Evolutionary conservation across 441 rosid genomes (phyloP), one percentile per base, ranked within the genome.

Genomic region (Eruca vesicaria): DNA sequence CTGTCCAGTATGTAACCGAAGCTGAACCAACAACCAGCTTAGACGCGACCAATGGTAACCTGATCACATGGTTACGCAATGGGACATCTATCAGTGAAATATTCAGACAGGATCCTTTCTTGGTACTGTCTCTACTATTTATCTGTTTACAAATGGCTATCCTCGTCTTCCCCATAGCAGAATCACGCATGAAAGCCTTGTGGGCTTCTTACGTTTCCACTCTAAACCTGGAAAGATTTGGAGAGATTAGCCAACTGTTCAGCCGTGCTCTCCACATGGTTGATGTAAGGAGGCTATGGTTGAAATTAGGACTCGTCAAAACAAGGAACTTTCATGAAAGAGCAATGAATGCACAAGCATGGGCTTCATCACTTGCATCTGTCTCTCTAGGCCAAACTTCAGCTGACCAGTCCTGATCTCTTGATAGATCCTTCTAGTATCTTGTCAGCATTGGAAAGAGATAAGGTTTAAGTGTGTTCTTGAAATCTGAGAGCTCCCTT

Each of bases 351-450:
- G 52, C 52, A 0, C 52, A 45, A 45, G 52, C 52, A 0, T 45
- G 52, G 52, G 52, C 52, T 61, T 91, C 96, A 21, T 92, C 97
- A 12, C 80, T 92, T 8, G 96, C 99, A 10, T 94, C 97, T 7
- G 96, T 94, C 71, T 86, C 97, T 3, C 74, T 92, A 77, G 97
- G 97, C 4, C 79, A 89, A 84, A 81, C 94, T 65, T 88, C 92
- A 11, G 82, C 97, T 7, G 78, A 80, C 50, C 84, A 86, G 48
- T 86, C 84, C 64, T 83, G 82, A 59, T 68, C 78, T 9, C 63
- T 57, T 55, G 61, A 32, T 19, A 63, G 64, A 68, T 73, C 28
- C 28, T 23, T 23, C 28, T 23, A 23, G 28, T 23, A 72, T 68
- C 32, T 23, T 35, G 23, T 74, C 63, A 67, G 72, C 66, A 33